Conservation (phyloP, 306 rosid genomes). For the Gleditsia sinensis region DNA sequence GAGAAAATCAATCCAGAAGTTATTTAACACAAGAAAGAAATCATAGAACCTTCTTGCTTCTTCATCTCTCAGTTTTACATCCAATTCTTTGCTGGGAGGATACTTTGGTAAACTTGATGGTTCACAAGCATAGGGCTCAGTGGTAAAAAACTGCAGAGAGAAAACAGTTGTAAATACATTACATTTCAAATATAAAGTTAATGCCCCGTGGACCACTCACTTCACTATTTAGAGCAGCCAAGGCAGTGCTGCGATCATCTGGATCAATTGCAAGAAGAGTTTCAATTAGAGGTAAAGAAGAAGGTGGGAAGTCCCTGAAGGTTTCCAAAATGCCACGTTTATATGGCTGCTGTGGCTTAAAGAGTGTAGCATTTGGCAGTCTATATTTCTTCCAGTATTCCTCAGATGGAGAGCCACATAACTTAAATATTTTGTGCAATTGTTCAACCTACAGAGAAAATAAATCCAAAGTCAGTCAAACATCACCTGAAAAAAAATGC, state of each 20-base stretch:
- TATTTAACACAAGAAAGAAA: slow-evolving; percentile 19
- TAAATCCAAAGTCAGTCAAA: slow-evolving; percentile 25
- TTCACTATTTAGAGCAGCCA: slow-evolving; percentile 65
- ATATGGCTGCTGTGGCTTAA: slow-evolving; percentile 88
- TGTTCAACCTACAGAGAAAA: slow-evolving; percentile 74
- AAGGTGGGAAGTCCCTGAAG: slow-evolving; percentile 73
- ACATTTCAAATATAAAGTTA: slow-evolving; percentile 23
- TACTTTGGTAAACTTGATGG: slow-evolving; percentile 81
- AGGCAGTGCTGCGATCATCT: slow-evolving; percentile 62
- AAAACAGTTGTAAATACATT: slow-evolving; percentile 28
- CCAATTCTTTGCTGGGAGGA: slow-evolving; percentile 90
- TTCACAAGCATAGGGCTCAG: slow-evolving; percentile 81
- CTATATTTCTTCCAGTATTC: slow-evolving; percentile 88
- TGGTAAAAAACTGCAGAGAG: slow-evolving; percentile 65
- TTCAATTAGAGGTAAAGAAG: slow-evolving; percentile 72
- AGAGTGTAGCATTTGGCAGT: slow-evolving; percentile 90
- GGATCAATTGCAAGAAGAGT: slow-evolving; percentile 83
- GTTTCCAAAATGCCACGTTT: slow-evolving; percentile 61
- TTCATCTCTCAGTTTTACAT: slow-evolving; percentile 79
- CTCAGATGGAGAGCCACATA: slow-evolving; percentile 91
- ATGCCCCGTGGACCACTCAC: slow-evolving; percentile 47
- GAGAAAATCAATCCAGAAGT: slow-evolving; percentile 28
- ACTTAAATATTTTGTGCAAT: slow-evolving; percentile 86
- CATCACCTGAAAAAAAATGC: slow-evolving; percentile 37
- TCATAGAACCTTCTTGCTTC: slow-evolving; percentile 75